Evolutionary conservation across 2,329 filamentous ascomycete genomes (phyloP).

Genomic region (Pseudogymnoascus destructans): DNA sequence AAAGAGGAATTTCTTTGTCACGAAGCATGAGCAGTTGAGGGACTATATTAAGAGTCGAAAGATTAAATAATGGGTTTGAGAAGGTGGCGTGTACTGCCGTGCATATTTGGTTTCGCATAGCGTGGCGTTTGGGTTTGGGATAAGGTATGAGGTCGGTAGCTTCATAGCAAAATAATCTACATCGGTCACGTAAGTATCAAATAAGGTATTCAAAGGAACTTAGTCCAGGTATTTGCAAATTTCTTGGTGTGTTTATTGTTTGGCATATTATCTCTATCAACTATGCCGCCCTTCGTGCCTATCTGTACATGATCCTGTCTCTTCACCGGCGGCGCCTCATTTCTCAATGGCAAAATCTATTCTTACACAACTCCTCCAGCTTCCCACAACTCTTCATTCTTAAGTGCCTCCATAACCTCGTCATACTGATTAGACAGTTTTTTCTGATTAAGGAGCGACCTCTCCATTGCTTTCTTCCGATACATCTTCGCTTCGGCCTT

Average conservation of each 20-base stretch:
- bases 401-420: not conserved
- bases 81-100: not conserved
- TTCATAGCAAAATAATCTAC: slow-evolving; percentile 3
- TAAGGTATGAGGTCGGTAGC: not conserved
- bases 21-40: slow-evolving; percentile 75
- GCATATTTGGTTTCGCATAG: slow-evolving; percentile 6
- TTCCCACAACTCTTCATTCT: not conserved
- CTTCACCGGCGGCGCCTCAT: not conserved
- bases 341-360: not conserved
- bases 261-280: not conserved
- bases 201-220: not conserved
- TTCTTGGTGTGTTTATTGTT: not conserved
- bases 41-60: slow-evolving; percentile 62
- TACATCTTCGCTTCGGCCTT: not conserved
- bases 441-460: not conserved
- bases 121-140: slow-evolving; percentile 7
- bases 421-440: not conserved
- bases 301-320: not conserved
- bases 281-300: not conserved
- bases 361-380: not conserved
- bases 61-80: slow-evolving; percentile 27
- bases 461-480: not conserved
- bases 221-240: not conserved
- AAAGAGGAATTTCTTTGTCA: slow-evolving; percentile 81
- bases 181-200: not conserved